Percentiles rank a stretch among this genome's conserved stretches.
phyloP scores from a whole-genome alignment of 192 early-diverging fungal genomes.

The Dissophora globulifera region DNA sequence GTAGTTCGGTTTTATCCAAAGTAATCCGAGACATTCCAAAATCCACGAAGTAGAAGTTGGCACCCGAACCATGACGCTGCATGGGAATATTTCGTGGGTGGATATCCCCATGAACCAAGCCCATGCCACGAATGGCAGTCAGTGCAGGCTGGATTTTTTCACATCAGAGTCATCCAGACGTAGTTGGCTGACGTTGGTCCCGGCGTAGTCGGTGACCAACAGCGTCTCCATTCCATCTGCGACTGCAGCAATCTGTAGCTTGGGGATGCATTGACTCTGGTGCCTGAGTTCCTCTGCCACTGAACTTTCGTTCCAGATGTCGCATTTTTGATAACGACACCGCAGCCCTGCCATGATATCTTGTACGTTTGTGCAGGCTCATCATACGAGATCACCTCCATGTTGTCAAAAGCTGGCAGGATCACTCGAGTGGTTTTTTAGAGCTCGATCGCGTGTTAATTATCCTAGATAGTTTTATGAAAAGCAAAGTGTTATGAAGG shows the following conservation, averaged over 20 bases:
- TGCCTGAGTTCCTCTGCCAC: conserved; percentile 26
- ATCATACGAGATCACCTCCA: conserved; percentile 12
- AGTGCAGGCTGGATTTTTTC: conserved; percentile 13
- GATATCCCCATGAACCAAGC: conserved; percentile 37
- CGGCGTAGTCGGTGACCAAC: conserved; percentile 13
- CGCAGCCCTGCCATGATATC: conserved; percentile 11
- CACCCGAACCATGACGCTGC: no score
- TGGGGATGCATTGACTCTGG: conserved; percentile 25
- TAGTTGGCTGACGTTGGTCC: conserved; percentile 7
- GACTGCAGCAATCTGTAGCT: conserved; percentile 9
- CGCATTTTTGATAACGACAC: conserved; percentile 34
- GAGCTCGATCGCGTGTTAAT: neutral
- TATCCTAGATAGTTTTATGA: neutral
- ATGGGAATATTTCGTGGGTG: conserved; percentile 35
- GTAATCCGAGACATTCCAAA: no score
- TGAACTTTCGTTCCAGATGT: conserved; percentile 13
- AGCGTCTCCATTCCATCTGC: conserved; percentile 22
- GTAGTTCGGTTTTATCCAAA: no score
- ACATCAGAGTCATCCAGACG: conserved; percentile 1
- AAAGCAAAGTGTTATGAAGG: no score
- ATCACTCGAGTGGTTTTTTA: neutral
- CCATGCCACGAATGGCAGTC: conserved; percentile 16
- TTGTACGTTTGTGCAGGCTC: conserved; percentile 11
- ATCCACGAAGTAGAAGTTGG: no score
- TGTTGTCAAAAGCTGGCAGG: conserved; percentile 2